Conservation (phyloP, 2,329 filamentous ascomycete species). For the Epicoccum nigrum region DNA sequence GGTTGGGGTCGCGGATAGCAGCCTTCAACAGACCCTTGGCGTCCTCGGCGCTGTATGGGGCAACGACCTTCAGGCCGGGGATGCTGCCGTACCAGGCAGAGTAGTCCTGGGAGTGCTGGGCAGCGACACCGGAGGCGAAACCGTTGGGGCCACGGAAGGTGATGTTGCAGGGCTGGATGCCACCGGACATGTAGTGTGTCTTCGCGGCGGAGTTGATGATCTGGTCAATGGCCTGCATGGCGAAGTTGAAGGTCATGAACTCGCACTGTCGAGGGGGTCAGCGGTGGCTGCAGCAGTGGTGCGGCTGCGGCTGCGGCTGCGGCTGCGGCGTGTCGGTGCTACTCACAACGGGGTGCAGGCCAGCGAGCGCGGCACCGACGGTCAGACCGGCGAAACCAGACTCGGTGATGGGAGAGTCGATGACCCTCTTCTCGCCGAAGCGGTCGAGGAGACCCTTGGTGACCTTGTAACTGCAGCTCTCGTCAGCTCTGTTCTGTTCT, state of each 20-base stretch:
- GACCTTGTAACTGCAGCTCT: slow-evolving; percentile 81
- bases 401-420: slow-evolving; percentile 98
- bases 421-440: slow-evolving; percentile 96
- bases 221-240: slow-evolving; percentile 99
- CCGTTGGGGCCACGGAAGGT: slow-evolving; percentile 99
- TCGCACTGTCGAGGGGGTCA: slow-evolving; percentile 71
- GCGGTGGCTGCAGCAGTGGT: not conserved
- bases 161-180: slow-evolving; percentile 99
- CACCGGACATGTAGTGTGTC: slow-evolving; percentile 99
- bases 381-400: slow-evolving; percentile 93
- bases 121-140: slow-evolving; percentile 92
- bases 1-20: slow-evolving; percentile 97
- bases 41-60: slow-evolving; percentile 95
- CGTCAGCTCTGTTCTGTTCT: slow-evolving; percentile 45
- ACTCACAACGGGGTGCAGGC: slow-evolving; percentile 88
- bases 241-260: slow-evolving; percentile 99
- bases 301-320: not conserved
- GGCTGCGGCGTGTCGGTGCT: not conserved
- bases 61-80: slow-evolving; percentile 94
- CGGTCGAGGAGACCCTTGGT: slow-evolving; percentile 97
- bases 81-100: slow-evolving; percentile 99
- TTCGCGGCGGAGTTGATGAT: slow-evolving; percentile 99
- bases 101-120: slow-evolving; percentile 99
- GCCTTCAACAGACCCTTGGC: slow-evolving; percentile 98
- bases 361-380: slow-evolving; percentile 91